Percentiles rank a stretch among this genome's conserved stretches.
These are phyloP conservation scores for Choricystis sp. DNA, from an alignment of 139 green algal species.

Conservation along the genomic window DNA sequence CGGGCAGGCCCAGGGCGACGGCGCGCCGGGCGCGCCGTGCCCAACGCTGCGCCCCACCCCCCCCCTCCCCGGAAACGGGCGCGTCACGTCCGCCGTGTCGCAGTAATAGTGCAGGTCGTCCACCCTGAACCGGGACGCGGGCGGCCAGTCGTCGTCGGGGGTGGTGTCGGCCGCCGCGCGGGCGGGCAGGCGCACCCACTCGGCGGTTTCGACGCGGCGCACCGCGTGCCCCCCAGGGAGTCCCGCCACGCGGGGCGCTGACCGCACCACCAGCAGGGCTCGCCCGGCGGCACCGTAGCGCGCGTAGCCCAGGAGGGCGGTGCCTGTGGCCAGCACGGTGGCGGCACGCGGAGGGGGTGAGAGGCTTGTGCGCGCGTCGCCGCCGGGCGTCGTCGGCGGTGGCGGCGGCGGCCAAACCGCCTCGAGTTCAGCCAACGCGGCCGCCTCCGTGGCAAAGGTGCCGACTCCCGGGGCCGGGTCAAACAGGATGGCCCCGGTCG, in stretches of 20 bases:
- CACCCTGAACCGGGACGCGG: constrained; percentile 31
- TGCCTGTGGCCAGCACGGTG: constrained; percentile 28
- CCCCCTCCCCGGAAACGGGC: constrained; percentile 55
- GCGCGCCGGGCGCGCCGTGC: constrained; percentile 14
- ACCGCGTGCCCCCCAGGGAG: constrained; percentile 80
- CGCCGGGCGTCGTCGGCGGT: too few species aligned
- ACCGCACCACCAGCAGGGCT: constrained; percentile 72
- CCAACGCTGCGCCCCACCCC: too few species aligned
- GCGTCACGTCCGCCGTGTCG: constrained; percentile 80
- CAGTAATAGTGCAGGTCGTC: constrained; percentile 86
- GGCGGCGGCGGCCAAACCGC: not conserved
- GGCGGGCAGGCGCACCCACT: constrained; percentile 65
- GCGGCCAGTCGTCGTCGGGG: constrained; percentile 8
- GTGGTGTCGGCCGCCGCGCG: constrained; percentile 24
- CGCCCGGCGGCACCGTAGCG: constrained; percentile 6
- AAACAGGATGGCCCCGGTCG: not conserved
- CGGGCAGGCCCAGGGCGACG: constrained; percentile 14
- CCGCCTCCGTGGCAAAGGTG: not conserved
- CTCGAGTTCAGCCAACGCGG: not conserved
- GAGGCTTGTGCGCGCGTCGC: too few species aligned
- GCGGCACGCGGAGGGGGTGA: too few species aligned
- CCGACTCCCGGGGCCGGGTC: not conserved
- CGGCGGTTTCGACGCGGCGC: constrained; percentile 51
- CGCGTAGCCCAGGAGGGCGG: constrained; percentile 68
- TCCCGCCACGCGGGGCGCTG: constrained; percentile 33